Evolutionary conservation across 1,139 yeast species (phyloP).

Genomic region (Magnusiomyces paraingens): DNA sequence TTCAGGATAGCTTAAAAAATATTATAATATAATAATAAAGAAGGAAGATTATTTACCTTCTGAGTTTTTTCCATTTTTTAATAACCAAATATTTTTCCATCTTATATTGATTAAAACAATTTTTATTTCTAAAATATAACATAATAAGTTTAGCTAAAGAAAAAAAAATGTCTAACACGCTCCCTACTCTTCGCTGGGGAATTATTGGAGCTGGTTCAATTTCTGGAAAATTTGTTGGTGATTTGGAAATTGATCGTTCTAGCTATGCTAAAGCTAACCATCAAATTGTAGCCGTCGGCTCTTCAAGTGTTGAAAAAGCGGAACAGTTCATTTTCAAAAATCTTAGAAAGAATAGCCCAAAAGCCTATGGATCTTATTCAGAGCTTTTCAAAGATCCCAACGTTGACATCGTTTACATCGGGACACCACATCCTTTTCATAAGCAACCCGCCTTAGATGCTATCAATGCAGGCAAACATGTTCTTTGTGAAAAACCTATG

Average conservation of each 20-base stretch:
- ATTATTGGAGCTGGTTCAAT: slow-evolving; percentile 26
- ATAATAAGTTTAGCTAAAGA: no score
- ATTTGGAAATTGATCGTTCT: slow-evolving; percentile 27
- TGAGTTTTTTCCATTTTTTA: no score
- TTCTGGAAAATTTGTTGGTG: slow-evolving; percentile 27
- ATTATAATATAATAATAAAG: no score
- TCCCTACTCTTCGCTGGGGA: slow-evolving; percentile 17
- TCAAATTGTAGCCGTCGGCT: slow-evolving; percentile 31
- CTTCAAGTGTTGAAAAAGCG: slow-evolving; percentile 27
- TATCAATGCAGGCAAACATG: slow-evolving; percentile 49
- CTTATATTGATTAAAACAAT: no score
- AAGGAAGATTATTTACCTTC: no score
- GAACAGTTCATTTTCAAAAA: slow-evolving; percentile 20
- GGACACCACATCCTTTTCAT: slow-evolving; percentile 54
- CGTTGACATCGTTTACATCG: slow-evolving; percentile 51
- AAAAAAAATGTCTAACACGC: slow-evolving; percentile 1
- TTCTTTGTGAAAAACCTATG: slow-evolving; percentile 57
- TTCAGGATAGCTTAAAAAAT: no score
- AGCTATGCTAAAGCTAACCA: slow-evolving; percentile 29
- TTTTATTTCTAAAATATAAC: neutral
- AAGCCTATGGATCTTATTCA: slow-evolving; percentile 32
- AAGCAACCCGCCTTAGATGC: slow-evolving; percentile 45
- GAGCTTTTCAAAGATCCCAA: slow-evolving; percentile 40
- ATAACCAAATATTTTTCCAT: no score
- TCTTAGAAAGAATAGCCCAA: slow-evolving; percentile 18